These are phyloP conservation scores for Penicillium coffeae DNA, from an alignment of 495 filamentous ascomycete genomes.

Conservation along the genomic window DNA sequence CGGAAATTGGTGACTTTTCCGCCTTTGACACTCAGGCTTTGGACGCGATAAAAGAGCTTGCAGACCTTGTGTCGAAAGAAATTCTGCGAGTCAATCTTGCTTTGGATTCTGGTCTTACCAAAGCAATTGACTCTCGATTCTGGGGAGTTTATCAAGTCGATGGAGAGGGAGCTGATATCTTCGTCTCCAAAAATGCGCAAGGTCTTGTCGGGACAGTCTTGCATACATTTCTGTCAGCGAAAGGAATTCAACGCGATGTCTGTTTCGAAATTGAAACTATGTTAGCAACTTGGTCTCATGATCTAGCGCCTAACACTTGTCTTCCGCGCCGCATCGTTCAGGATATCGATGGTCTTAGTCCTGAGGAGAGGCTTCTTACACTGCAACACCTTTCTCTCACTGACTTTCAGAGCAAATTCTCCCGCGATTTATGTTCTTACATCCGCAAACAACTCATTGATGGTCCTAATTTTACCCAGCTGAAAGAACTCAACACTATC, in stretches of 20 bases:
- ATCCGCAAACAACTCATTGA: conserved; percentile 50
- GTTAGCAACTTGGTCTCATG: conserved; percentile 37
- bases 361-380: conserved; percentile 47
- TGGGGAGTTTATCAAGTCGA: conserved; percentile 54
- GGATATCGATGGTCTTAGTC: conserved; percentile 52
- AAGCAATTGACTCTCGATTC: conserved; percentile 44
- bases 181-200: conserved; percentile 51
- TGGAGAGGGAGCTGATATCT: conserved; percentile 42
- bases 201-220: conserved; percentile 49
- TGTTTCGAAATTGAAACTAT: conserved; percentile 50
- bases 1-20: conserved; percentile 18
- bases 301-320: conserved; percentile 26
- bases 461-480: conserved; percentile 44
- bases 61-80: conserved; percentile 26
- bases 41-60: conserved; percentile 30
- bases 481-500: conserved; percentile 45
- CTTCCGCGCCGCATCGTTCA: conserved; percentile 45
- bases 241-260: conserved; percentile 44
- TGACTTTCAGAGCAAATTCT: conserved; percentile 23
- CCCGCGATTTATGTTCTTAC: conserved; percentile 34
- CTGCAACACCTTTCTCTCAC: conserved; percentile 48
- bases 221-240: conserved; percentile 54
- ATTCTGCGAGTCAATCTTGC: conserved; percentile 39
- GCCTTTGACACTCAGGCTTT: conserved; percentile 18
- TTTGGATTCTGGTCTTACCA: conserved; percentile 54